phyloP scores from a whole-genome alignment of 164 flowering plant genomes.

The Liquidambar formosana region DNA sequence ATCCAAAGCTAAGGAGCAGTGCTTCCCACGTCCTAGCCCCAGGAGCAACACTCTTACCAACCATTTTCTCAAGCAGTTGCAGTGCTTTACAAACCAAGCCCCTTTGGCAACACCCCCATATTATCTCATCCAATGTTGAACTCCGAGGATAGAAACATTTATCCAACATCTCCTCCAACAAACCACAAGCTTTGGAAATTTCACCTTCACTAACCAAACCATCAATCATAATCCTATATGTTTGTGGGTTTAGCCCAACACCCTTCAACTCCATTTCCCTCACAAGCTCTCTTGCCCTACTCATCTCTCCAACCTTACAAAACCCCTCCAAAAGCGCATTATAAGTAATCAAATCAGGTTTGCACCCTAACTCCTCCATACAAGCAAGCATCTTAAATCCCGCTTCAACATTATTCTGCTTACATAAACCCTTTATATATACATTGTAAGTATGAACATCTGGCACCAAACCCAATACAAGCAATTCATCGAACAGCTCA shows the following conservation, averaged over 20 bases:
- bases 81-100: slow-evolving; percentile 36
- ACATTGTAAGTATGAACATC: slow-evolving; percentile 64
- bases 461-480: slow-evolving; percentile 73
- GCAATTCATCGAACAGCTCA: slow-evolving; percentile 77
- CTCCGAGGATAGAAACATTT: slow-evolving; percentile 28
- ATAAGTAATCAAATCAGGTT: slow-evolving; percentile 57
- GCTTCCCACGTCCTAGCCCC: slow-evolving; percentile 53
- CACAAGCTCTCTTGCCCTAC: slow-evolving; percentile 36
- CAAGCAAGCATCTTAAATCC: slow-evolving; percentile 47
- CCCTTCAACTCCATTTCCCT: slow-evolving; percentile 51
- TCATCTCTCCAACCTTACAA: slow-evolving; percentile 43
- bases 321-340: slow-evolving; percentile 39
- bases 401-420: slow-evolving; percentile 50
- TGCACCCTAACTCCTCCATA: slow-evolving; percentile 71
- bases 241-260: slow-evolving; percentile 33
- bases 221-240: slow-evolving; percentile 50
- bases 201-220: slow-evolving; percentile 46
- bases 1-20: slow-evolving; percentile 33
- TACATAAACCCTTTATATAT: slow-evolving; percentile 63
- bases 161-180: slow-evolving; percentile 46
- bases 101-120: slow-evolving; percentile 38
- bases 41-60: slow-evolving; percentile 32
- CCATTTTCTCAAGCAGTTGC: slow-evolving; percentile 36
- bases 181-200: slow-evolving; percentile 41
- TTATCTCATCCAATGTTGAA: slow-evolving; percentile 40